Evolutionary conservation across 2,329 filamentous ascomycete species (phyloP), one percentile per base, ranked within the genome.

Genomic region (Colletotrichum sp.): DNA sequence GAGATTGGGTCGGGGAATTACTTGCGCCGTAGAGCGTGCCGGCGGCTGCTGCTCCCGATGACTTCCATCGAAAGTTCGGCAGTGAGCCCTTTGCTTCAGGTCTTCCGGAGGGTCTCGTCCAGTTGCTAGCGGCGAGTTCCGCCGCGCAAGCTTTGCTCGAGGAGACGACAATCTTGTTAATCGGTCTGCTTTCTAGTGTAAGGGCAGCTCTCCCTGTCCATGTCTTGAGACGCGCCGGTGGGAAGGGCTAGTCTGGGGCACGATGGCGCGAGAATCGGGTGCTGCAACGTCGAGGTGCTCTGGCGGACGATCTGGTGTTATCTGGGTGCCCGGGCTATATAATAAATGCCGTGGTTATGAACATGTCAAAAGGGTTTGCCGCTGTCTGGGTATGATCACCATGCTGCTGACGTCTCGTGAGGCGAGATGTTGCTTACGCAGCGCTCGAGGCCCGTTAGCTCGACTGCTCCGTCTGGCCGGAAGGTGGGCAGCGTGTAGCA

Each of bases 181-280:
- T 72, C 32, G 32, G 21, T 10, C n/a, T n/a, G 34, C 34, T 28
- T 21, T 8, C 32, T 26, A 21, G 63, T 34, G 32, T 13, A 18
- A 39, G 44, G 52, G 36, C 70, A 34, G 13, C 30, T 63, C 74
- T 76, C 74, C 74, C 74, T 76, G 70, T 69, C 64, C 70, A 74
- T 74, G 59, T 63, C 71, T 74, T 18, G 67, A 52, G 30, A 55
- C 39, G 60, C 57, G 69, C 39, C 59, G 69, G 13, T 28, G 57
- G 26, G 26, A n/a, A 36, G 34, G 52, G 24, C 49, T 68, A 57
- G 49, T 68, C 13, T 52, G 16, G 64, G 26, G 36, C 36, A 39
- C 21, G 24, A 18, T 49, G 36, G 21, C n/a, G 15, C 64, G 12
- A 67, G 64, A 49, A 66, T 28, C 34, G 36, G 63, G 9, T 21